Evolutionary conservation across 2,329 filamentous ascomycete genomes (phyloP).

Genomic region (Grosmannia huntii): DNA sequence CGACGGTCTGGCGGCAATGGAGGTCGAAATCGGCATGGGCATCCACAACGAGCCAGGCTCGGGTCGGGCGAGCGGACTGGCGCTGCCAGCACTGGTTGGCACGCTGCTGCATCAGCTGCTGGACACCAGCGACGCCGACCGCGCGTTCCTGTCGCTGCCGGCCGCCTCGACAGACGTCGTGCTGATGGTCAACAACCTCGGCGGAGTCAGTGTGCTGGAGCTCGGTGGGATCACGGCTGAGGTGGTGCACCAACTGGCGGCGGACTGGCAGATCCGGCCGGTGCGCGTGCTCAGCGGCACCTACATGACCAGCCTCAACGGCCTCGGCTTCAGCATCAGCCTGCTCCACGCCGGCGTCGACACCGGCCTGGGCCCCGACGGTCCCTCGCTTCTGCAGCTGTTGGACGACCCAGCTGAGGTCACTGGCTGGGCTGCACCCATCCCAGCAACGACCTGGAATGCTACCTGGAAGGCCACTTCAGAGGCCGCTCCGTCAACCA

Average conservation of each 20-base stretch:
- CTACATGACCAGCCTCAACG: constrained; percentile 70
- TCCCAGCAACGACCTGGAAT: constrained; percentile 52
- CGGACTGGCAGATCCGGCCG: constrained; percentile 45
- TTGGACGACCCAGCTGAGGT: constrained; percentile 59
- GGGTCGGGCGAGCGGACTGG: constrained; percentile 34
- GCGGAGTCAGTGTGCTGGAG: constrained; percentile 62
- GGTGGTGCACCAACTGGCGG: constrained; percentile 49
- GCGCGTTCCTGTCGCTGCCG: constrained; percentile 54
- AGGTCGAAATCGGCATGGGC: constrained; percentile 61
- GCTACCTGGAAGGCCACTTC: constrained; percentile 38
- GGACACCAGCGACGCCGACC: constrained; percentile 51
- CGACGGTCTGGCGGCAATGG: constrained; percentile 40
- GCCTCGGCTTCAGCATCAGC: constrained; percentile 61
- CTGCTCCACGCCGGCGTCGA: constrained; percentile 48
- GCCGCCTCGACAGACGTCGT: constrained; percentile 50
- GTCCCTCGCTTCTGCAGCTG: constrained; percentile 52
- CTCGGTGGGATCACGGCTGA: constrained; percentile 59
- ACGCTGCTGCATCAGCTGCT: constrained; percentile 61
- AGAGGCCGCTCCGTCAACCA: too few species aligned
- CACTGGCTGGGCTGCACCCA: constrained; percentile 55
- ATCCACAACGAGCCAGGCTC: constrained; percentile 61
- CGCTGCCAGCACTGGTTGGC: constrained; percentile 40
- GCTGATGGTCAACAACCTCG: constrained; percentile 63
- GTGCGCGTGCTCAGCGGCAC: constrained; percentile 55
- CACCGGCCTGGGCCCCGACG: constrained; percentile 43